These are phyloP conservation scores for Candida germanica DNA, from an alignment of 805 yeast genomes.

Conservation along the genomic window DNA sequence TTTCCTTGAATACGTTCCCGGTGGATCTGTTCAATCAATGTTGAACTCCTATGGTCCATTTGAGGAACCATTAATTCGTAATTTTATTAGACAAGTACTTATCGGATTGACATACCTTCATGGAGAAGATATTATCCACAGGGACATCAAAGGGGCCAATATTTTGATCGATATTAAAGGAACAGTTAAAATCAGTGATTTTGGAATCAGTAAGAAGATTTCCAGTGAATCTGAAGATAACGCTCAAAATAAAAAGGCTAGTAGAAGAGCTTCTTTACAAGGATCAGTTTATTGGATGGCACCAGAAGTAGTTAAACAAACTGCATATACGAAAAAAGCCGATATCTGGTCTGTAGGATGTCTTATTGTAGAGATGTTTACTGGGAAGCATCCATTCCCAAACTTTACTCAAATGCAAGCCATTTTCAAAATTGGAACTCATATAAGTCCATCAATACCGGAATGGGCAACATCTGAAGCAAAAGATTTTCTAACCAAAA, in stretches of 20 bases:
- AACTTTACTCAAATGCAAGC: constrained; percentile 96
- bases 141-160: constrained; percentile 89
- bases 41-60: constrained; percentile 72
- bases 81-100: constrained; percentile 71
- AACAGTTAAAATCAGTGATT: constrained; percentile 79
- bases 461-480: constrained; percentile 67
- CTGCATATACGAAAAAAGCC: constrained; percentile 85
- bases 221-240: constrained; percentile 9
- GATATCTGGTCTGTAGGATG: constrained; percentile 99
- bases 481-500: constrained; percentile 56
- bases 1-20: constrained; percentile 62
- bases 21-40: constrained; percentile 61
- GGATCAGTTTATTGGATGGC: constrained; percentile 99
- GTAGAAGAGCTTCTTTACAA: constrained; percentile 75
- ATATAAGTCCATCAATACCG: constrained; percentile 78
- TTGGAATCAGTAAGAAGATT: constrained; percentile 65
- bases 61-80: constrained; percentile 70
- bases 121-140: constrained; percentile 70
- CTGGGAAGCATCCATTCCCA: constrained; percentile 96
- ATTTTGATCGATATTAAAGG: constrained; percentile 78
- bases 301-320: constrained; percentile 95
- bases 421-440: constrained; percentile 87
- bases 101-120: constrained; percentile 75
- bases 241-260: constrained; percentile 25
- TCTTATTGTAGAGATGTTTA: constrained; percentile 88